Percentiles rank a stretch among this genome's conserved stretches.
These are phyloP conservation scores for Pyricularia pennisetigena DNA, from an alignment of 2,329 filamentous ascomycete genomes.

Conservation along the genomic window DNA sequence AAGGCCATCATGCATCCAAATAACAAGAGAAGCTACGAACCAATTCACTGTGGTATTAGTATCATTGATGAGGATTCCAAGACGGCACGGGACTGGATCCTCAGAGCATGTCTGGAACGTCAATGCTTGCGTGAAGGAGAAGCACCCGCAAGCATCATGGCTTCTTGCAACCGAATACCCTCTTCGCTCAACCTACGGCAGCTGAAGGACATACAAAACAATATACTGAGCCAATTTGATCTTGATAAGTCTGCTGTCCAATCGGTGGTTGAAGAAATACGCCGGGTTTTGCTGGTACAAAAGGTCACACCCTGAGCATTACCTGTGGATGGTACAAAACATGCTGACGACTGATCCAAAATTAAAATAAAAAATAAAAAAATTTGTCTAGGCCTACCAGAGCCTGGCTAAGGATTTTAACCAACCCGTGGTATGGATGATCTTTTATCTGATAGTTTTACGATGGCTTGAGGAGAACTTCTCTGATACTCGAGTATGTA, in stretches of 20 bases:
- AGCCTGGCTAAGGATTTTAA: background rate
- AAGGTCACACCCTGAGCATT: background rate
- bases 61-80: background rate
- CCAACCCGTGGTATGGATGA: background rate
- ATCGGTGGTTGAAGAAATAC: background rate
- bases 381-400: background rate
- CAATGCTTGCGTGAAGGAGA: background rate
- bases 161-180: background rate
- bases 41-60: background rate
- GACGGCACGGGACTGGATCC: background rate
- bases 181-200: background rate
- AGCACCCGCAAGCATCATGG: background rate
- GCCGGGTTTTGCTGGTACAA: background rate
- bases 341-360: background rate
- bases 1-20: background rate
- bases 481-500: background rate
- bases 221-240: background rate
- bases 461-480: background rate
- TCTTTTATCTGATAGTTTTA: background rate
- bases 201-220: background rate
- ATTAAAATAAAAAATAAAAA: no score
- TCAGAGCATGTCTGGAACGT: background rate
- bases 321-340: background rate
- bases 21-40: background rate
- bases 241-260: background rate